Evolutionary conservation across 441 rosid genomes (phyloP).

Genomic region (Codiaeum variegatum): DNA sequence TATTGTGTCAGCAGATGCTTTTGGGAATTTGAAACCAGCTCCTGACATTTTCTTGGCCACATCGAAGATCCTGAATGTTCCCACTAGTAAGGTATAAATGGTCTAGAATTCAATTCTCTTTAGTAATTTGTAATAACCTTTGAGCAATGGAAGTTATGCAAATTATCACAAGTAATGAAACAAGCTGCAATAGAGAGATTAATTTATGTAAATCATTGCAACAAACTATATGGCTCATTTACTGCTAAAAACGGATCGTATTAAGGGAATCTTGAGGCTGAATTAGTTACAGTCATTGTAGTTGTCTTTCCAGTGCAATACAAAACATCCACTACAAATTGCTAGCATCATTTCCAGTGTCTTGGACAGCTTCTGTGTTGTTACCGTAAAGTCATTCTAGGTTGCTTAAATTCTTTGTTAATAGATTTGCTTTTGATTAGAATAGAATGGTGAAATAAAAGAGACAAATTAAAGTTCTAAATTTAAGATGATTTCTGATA

Average conservation of each 20-base stretch:
- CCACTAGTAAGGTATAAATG: slow-evolving; percentile 61
- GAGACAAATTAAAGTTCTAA: not conserved
- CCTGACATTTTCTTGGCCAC: slow-evolving; percentile 97
- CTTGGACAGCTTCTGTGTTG: not conserved
- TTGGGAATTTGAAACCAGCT: slow-evolving; percentile 94
- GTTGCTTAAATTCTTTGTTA: no score
- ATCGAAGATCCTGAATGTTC: slow-evolving; percentile 75
- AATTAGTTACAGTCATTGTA: not conserved
- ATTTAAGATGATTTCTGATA: no score
- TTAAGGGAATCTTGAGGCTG: not conserved
- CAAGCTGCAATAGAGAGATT: not conserved
- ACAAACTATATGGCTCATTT: not conserved
- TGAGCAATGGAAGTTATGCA: not conserved
- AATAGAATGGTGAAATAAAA: not conserved
- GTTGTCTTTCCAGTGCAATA: not conserved
- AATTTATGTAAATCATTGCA: not conserved
- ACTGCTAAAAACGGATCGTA: not conserved
- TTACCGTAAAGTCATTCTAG: not conserved
- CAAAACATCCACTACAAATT: not conserved
- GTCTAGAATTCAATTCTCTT: slow-evolving; percentile 8
- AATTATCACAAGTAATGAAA: not conserved
- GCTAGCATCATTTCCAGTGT: not conserved
- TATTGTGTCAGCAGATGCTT: slow-evolving; percentile 94
- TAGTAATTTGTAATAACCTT: not conserved
- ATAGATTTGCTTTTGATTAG: not conserved